These are phyloP conservation scores for Camelina sativa DNA, from an alignment of 345 rosid species.

Conservation along the genomic window DNA sequence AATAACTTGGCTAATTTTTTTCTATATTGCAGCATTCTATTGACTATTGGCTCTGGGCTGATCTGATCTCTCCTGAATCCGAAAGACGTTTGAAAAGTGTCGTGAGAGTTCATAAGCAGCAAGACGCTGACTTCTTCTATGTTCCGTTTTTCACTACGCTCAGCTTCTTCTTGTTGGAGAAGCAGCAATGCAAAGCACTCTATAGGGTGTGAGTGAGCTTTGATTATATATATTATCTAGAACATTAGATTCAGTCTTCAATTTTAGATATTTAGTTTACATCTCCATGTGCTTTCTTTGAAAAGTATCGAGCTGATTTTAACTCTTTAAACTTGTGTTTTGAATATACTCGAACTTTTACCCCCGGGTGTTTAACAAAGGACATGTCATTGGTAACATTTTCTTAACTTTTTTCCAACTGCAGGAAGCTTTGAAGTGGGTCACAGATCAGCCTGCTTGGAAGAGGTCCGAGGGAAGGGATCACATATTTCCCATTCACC, in stretches of 20 bases:
- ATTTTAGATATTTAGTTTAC: not conserved
- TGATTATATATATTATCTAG: constrained; percentile 32
- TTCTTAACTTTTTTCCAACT: not conserved
- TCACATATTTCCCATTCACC: constrained; percentile 97
- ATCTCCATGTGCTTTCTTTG: not conserved
- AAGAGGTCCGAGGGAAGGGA: constrained; percentile 87
- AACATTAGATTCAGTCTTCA: not conserved
- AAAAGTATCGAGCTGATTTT: not conserved
- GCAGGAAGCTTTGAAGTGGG: constrained; percentile 95
- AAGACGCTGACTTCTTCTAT: constrained; percentile 86
- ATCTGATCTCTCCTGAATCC: constrained; percentile 75
- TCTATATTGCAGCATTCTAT: constrained; percentile 70
- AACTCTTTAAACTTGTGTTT: no score
- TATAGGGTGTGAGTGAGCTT: constrained; percentile 98
- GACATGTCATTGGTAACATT: constrained; percentile 3
- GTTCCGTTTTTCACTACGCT: constrained; percentile 90
- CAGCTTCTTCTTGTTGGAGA: constrained; percentile 94
- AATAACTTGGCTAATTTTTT: not conserved
- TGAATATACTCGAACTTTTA: no score
- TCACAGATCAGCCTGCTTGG: constrained; percentile 98
- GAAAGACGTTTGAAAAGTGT: constrained; percentile 82
- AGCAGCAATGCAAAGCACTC: constrained; percentile 94
- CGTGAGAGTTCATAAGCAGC: constrained; percentile 73
- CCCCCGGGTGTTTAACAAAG: no score
- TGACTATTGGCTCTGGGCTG: constrained; percentile 99